phyloP scores from a whole-genome alignment of 2,329 filamentous ascomycete genomes.

The Fusarium napiforme region DNA sequence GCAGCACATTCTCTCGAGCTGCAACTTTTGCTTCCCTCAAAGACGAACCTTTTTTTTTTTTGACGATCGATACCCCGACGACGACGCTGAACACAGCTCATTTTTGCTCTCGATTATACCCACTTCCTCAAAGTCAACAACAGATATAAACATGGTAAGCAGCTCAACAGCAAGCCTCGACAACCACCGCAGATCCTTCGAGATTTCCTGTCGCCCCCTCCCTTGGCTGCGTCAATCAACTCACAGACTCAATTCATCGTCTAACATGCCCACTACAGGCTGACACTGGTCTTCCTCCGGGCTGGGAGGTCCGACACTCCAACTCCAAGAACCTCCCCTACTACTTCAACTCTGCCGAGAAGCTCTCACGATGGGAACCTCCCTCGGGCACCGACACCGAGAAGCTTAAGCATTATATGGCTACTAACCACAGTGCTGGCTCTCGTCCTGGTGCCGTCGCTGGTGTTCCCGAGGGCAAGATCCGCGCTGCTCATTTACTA shows the following conservation, averaged over 20 bases:
- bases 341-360: conserved; percentile 92
- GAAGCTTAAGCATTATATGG: conserved; percentile 95
- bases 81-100: neutral
- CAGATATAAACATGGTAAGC: conserved; percentile 30
- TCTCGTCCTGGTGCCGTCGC: conserved; percentile 54
- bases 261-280: conserved; percentile 55
- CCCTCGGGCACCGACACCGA: conserved; percentile 89
- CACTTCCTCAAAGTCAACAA: conserved; percentile 2
- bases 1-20: conserved; percentile 14
- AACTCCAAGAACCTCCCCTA: conserved; percentile 99
- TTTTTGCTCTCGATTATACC: neutral
- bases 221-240: neutral
- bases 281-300: conserved; percentile 82
- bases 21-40: conserved; percentile 20
- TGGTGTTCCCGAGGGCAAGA: conserved; percentile 76
- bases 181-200: neutral
- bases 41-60: neutral
- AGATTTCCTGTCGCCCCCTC: neutral
- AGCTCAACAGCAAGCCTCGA: neutral
- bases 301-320: conserved; percentile 97
- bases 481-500: conserved; percentile 90
- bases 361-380: conserved; percentile 95
- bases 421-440: conserved; percentile 77
- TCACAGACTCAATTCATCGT: neutral
- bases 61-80: neutral